These are phyloP conservation scores for Plenodomus tracheiphilus DNA, from an alignment of 2,329 filamentous ascomycete genomes.

Conservation along the genomic window DNA sequence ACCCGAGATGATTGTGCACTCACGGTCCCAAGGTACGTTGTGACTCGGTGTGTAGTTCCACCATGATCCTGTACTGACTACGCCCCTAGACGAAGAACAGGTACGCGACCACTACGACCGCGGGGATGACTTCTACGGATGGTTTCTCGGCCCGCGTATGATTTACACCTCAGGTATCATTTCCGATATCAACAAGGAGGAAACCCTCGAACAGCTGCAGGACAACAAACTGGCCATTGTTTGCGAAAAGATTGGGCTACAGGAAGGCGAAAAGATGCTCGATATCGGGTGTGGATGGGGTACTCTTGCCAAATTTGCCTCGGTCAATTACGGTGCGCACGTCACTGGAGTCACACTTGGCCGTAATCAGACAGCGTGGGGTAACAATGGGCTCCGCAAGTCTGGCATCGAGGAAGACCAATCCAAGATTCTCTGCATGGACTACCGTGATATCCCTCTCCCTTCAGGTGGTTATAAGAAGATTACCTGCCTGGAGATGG, in stretches of 20 bases:
- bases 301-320: constrained; percentile 90
- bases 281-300: constrained; percentile 99
- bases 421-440: constrained; percentile 90
- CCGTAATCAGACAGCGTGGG: constrained; percentile 96
- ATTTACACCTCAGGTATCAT: constrained; percentile 97
- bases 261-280: constrained; percentile 79
- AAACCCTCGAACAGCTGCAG: constrained; percentile 91
- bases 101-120: constrained; percentile 97
- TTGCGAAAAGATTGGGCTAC: constrained; percentile 89
- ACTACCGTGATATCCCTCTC: constrained; percentile 91
- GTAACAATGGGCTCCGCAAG: constrained; percentile 84
- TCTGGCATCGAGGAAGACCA: constrained; percentile 83
- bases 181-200: constrained; percentile 82
- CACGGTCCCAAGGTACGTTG: constrained; percentile 74
- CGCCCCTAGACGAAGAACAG: constrained; percentile 83
- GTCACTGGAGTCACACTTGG: constrained; percentile 92
- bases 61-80: not conserved
- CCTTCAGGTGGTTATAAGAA: constrained; percentile 82
- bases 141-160: constrained; percentile 98
- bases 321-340: constrained; percentile 83
- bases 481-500: constrained; percentile 98
- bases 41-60: not conserved
- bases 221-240: constrained; percentile 96
- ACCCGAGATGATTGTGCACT: constrained; percentile 90
- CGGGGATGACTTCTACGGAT: constrained; percentile 97